Evolutionary conservation across 495 filamentous ascomycete species (phyloP), one percentile per base, ranked within the genome.

Genomic region (Ramalina intermedia): DNA sequence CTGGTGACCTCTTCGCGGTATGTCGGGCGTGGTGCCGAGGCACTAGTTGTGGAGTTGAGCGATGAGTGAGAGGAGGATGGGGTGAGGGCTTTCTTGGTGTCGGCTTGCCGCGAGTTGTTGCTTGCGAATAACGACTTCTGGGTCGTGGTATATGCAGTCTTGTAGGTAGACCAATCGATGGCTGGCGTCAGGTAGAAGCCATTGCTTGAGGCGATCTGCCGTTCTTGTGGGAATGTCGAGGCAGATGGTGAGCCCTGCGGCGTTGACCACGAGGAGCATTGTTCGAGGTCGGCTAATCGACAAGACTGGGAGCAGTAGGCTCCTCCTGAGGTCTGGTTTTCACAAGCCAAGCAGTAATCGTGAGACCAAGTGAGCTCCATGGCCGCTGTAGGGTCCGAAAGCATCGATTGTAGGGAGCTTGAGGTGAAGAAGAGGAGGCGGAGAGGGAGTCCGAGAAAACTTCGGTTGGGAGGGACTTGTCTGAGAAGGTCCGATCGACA

Each of bases 301-400:
- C 90, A 96, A 21, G 83, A 78, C 69, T 96, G 88, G 23, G 87
- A 94, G 78, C 90, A 96, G 68, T 95, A 96, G 23, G 78, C 71
- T 57, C 75, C 78, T 52, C 75, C 75, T 52, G 82, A 83, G 18
- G 70, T 91, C 66, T 94, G 85, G 63, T 80, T 79, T 66, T 96
- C 90, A 72, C 90, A 96, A 71, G 81, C 80, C 51, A 96, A 80
- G 70, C 90, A 96, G 76, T 85, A 94, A 64, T 95, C 86, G 55
- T 79, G 84, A 54, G 82, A 87, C 87, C 90, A 96, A 53, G 80
- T 80, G 62, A 85, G 81, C 55, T 84, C 76, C 69, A 80, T 81
- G 57, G 69, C 71, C 29, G 12, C 29, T 33, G 29, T 33, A 7
- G 3, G 8, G 29, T 33, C 29, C 29, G 29, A 33, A 9, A 33